Percentiles rank a stretch among this genome's conserved stretches.
Evolutionary conservation across 371 early-diverging fungal species (phyloP).

Genomic region (Blakeslea trispora): DNA sequence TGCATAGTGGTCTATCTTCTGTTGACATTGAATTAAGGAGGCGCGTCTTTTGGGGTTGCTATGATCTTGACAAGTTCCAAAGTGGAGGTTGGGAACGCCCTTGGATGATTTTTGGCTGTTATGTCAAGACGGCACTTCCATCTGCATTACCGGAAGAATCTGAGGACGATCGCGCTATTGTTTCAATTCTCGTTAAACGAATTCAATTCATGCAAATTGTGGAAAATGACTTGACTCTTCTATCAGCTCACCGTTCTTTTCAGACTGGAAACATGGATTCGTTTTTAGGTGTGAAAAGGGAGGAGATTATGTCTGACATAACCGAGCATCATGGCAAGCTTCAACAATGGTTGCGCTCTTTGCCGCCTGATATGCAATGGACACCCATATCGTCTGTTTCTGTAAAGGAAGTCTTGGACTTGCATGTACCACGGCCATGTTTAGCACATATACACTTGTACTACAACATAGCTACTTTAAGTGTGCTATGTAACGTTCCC

Average conservation of each 20-base stretch:
- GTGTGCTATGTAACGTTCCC: slow-evolving; percentile 19
- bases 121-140: slow-evolving; percentile 14
- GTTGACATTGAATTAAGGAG: slow-evolving; percentile 22
- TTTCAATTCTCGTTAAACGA: slow-evolving; percentile 1
- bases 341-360: slow-evolving; percentile 5
- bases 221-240: slow-evolving; percentile 7
- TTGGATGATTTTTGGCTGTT: slow-evolving; percentile 30
- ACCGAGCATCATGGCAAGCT: slow-evolving; percentile 1
- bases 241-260: slow-evolving; percentile 7
- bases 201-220: slow-evolving; percentile 9
- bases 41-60: slow-evolving; percentile 36
- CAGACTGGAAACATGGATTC: not conserved
- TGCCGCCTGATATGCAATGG: slow-evolving; percentile 34
- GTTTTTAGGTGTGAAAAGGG: slow-evolving; percentile 3
- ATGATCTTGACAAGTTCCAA: slow-evolving; percentile 36
- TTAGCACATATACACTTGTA: slow-evolving; percentile 31
- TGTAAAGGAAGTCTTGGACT: slow-evolving; percentile 25
- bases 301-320: not conserved
- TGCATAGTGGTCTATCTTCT: slow-evolving; percentile 6
- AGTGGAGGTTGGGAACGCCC: slow-evolving; percentile 39
- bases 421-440: slow-evolving; percentile 26
- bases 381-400: slow-evolving; percentile 26
- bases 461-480: slow-evolving; percentile 21
- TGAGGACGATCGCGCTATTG: slow-evolving; percentile 10
- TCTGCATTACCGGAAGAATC: slow-evolving; percentile 15